Evolutionary conservation across 1,139 yeast species (phyloP).

Genomic region (Arxiozyma telluris): DNA sequence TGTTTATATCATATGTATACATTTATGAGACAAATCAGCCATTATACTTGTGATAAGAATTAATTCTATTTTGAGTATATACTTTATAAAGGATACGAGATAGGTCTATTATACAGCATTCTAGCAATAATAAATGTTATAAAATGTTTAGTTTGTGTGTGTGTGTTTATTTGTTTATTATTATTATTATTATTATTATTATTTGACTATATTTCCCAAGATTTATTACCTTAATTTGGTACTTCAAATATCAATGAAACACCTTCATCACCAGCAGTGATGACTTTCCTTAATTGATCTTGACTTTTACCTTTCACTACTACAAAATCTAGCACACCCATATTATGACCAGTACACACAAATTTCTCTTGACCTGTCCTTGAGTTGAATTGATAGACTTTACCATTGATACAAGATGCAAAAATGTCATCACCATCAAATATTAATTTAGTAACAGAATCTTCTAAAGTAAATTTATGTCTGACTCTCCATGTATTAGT

Average conservation of each 20-base stretch:
- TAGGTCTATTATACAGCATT: not conserved
- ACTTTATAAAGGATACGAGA: too few species aligned
- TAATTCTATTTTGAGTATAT: not conserved
- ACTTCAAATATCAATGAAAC: constrained; percentile 66
- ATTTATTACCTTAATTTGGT: constrained; percentile 16
- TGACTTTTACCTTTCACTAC: constrained; percentile 34
- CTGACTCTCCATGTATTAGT: constrained; percentile 81
- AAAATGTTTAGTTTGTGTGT: not conserved
- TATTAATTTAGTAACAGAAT: constrained; percentile 73
- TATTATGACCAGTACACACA: constrained; percentile 83
- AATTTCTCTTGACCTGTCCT: constrained; percentile 77
- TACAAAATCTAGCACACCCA: constrained; percentile 85
- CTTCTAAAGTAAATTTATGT: constrained; percentile 57
- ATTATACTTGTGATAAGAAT: not conserved
- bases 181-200: too few species aligned
- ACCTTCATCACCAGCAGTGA: constrained; percentile 98
- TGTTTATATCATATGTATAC: too few species aligned
- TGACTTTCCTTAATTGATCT: constrained; percentile 59
- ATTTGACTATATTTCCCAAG: not conserved
- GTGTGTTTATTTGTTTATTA: not conserved
- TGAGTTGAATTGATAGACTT: constrained; percentile 78
- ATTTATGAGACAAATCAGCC: not conserved
- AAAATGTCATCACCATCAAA: constrained; percentile 53
- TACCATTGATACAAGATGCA: constrained; percentile 78
- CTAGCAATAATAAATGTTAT: not conserved